Evolutionary conservation across 495 filamentous ascomycete species (phyloP).

Genomic region (Cercophora scortea): DNA sequence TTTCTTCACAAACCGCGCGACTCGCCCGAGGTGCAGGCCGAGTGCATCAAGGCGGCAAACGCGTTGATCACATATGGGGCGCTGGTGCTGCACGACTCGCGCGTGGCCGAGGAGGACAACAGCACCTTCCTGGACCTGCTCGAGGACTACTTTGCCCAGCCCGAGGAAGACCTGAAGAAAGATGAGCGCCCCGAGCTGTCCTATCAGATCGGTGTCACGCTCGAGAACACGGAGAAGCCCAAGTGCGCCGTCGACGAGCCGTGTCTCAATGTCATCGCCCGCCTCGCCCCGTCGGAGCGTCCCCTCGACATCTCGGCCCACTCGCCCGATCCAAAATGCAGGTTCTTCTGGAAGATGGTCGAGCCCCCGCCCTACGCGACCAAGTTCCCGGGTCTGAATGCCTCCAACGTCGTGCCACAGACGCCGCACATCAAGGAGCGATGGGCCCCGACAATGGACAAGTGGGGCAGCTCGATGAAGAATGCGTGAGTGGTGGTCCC

Average conservation of each 20-base stretch:
- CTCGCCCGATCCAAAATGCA: constrained; percentile 40
- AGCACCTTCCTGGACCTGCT: constrained; percentile 42
- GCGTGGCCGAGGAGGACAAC: constrained; percentile 42
- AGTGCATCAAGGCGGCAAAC: constrained; percentile 35
- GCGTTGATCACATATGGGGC: constrained; percentile 43
- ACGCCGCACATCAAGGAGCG: constrained; percentile 31
- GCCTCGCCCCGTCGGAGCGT: constrained; percentile 36
- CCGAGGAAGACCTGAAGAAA: constrained; percentile 25
- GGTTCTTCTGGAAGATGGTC: constrained; percentile 45
- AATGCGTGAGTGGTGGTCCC: constrained; percentile 31
- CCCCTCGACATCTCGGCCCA: constrained; percentile 41
- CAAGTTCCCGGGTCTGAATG: constrained; percentile 37
- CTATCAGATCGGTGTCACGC: constrained; percentile 46
- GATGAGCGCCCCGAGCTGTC: constrained; percentile 43
- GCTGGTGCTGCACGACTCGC: constrained; percentile 43
- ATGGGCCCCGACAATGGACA: constrained; percentile 38
- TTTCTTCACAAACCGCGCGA: constrained; percentile 28
- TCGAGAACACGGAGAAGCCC: constrained; percentile 48
- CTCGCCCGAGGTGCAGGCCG: constrained; percentile 31
- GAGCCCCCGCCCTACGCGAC: constrained; percentile 37
- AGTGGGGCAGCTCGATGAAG: constrained; percentile 45
- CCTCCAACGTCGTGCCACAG: constrained; percentile 35
- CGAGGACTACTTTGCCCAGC: constrained; percentile 48
- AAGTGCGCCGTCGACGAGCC: constrained; percentile 48
- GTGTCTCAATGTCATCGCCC: constrained; percentile 39